phyloP scores from a whole-genome alignment of 2,329 filamentous ascomycete species.

The Trichoderma afroharzianum region DNA sequence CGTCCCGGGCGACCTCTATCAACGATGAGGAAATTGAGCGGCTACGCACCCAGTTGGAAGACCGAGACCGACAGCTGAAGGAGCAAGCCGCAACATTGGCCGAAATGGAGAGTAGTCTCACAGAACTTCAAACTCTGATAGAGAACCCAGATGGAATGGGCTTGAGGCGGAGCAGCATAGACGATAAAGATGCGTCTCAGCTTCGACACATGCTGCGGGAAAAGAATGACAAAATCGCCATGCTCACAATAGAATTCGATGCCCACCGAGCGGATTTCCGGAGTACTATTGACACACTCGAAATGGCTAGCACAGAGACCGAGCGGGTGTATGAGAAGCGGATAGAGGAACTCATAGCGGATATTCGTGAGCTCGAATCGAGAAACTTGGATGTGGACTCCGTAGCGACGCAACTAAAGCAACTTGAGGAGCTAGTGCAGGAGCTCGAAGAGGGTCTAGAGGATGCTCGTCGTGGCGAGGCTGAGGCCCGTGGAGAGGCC shows the following conservation, averaged over 20 bases:
- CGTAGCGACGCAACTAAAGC: conserved; percentile 87
- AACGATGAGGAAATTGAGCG: conserved; percentile 71
- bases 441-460: conserved; percentile 96
- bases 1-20: conserved; percentile 48
- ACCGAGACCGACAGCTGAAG: conserved; percentile 81
- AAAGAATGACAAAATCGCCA: conserved; percentile 94
- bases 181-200: conserved; percentile 71
- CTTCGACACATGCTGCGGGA: conserved; percentile 81
- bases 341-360: conserved; percentile 79
- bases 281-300: conserved; percentile 93
- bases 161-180: conserved; percentile 46
- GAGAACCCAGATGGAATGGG: conserved; percentile 48
- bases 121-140: conserved; percentile 71
- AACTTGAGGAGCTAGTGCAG: conserved; percentile 91
- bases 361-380: conserved; percentile 78
- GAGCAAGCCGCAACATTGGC: conserved; percentile 78
- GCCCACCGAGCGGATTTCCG: conserved; percentile 91
- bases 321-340: conserved; percentile 93
- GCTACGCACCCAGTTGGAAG: conserved; percentile 70
- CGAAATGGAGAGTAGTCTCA: conserved; percentile 86
- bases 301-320: conserved; percentile 92
- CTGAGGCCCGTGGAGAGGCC: conserved; percentile 90
- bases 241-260: conserved; percentile 92
- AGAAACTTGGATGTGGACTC: conserved; percentile 85
- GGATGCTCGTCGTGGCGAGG: conserved; percentile 88